Conservation (phyloP, 2,329 filamentous ascomycete species). For the Fusarium redolens region DNA sequence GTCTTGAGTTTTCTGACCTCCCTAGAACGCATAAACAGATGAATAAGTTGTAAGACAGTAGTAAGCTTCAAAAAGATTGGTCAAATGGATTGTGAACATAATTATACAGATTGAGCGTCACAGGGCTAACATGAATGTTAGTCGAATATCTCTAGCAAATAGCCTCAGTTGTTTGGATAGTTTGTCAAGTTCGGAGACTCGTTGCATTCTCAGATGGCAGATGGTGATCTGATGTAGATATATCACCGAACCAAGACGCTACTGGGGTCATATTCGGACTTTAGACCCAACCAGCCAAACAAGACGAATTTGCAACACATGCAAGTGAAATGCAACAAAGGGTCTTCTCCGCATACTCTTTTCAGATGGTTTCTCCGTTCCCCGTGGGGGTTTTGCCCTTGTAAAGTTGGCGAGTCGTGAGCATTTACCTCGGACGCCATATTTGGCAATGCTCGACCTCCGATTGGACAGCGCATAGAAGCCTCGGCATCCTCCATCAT, state of each 20-base stretch:
- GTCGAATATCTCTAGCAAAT: not conserved
- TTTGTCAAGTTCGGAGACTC: not conserved
- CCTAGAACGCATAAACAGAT: not conserved
- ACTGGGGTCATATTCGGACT: not conserved
- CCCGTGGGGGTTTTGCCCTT: constrained; percentile 9
- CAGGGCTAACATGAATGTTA: not conserved
- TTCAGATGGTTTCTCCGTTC: constrained; percentile 9
- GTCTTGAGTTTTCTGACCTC: too few relatives aligned
- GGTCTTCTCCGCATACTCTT: constrained; percentile 28
- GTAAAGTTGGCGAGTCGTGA: constrained; percentile 13
- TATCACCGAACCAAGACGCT: not conserved
- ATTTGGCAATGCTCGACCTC: constrained; percentile 40
- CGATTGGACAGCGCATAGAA: constrained; percentile 33
- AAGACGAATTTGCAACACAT: constrained; percentile 2
- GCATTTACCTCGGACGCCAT: constrained; percentile 27
- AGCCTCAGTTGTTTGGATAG: not conserved
- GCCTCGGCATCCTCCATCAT: constrained; percentile 45
- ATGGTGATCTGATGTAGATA: not conserved
- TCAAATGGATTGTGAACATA: not conserved
- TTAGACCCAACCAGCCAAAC: not conserved
- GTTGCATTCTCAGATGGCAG: not conserved
- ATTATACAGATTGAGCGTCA: not conserved
- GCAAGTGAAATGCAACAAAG: not conserved
- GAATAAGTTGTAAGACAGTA: not conserved
- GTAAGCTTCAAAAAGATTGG: not conserved